These are phyloP conservation scores for Hyphopichia wangnamkhiaoensis DNA, from an alignment of 1,139 yeast genomes.

Conservation along the genomic window DNA sequence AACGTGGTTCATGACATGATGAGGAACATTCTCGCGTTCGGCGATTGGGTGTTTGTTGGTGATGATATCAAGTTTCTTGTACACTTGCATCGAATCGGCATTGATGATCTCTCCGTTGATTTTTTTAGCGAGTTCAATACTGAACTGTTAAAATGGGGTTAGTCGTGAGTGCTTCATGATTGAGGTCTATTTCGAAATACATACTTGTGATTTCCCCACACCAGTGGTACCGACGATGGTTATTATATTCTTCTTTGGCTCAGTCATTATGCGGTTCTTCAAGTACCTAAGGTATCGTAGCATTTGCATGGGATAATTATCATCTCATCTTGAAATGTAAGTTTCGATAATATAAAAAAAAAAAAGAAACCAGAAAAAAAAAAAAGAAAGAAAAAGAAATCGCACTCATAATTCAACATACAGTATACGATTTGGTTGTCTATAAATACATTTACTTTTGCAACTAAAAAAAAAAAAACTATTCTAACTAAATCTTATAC, in stretches of 20 bases:
- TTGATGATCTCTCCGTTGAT: slow-evolving; percentile 89
- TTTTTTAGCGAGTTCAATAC: slow-evolving; percentile 75
- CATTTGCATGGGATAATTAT: slow-evolving; percentile 4
- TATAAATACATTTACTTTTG: too few species aligned
- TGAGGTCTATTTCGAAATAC: slow-evolving; percentile 14
- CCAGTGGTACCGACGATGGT: slow-evolving; percentile 96
- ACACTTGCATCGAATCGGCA: slow-evolving; percentile 97
- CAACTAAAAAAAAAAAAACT: not conserved
- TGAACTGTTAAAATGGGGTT: slow-evolving; percentile 36
- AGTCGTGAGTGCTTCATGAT: not conserved
- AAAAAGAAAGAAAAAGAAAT: not conserved
- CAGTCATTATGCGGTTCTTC: slow-evolving; percentile 25
- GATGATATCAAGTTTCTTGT: slow-evolving; percentile 67
- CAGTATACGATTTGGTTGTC: too few species aligned
- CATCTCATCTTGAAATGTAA: too few species aligned
- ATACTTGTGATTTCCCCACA: slow-evolving; percentile 89
- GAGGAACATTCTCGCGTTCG: slow-evolving; percentile 74
- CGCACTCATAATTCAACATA: too few species aligned
- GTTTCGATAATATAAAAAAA: not conserved
- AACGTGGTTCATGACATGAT: slow-evolving; percentile 86
- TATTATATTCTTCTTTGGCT: slow-evolving; percentile 45
- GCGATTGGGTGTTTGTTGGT: slow-evolving; percentile 88
- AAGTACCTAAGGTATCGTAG: slow-evolving; percentile 21
- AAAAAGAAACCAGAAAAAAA: not conserved
- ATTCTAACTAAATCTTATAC: slow-evolving; percentile 27